Evolutionary conservation across 345 rosid species (phyloP), one percentile per base, ranked within the genome.

Genomic region (Citrus cavaleriei): DNA sequence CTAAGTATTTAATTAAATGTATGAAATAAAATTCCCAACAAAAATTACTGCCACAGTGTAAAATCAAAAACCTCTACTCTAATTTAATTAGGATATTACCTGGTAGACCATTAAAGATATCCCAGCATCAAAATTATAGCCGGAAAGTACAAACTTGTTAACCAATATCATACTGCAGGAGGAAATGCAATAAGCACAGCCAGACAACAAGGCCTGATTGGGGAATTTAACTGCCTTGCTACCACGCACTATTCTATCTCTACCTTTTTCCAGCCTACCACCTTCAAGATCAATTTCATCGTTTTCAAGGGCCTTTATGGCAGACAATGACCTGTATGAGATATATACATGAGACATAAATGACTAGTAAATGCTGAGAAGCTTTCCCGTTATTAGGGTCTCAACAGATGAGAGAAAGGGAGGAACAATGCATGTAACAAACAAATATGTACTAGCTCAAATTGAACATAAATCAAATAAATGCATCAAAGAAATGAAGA

Each of bases 151-250:
- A 85, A 86, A 89, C 81, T 96, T 96, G 90, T 94, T 96, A 55
- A 92, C 95, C 67, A 96, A 88, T 78, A 96, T 96, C 99, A 96
- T 96, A 74, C 98, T 90, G 86, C 99, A 96, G 80, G 99, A 96
- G 46, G 98, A 94, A 75, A 93, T 73, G 88, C 99, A 94, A 77
- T 96, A 96, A 49, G 99, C 97, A 78, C 91, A 86, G 83, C 98
- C 97, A 3, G 98, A 86, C 72, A 93, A 78, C 81, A 96, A 87
- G 76, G 98, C 98, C 84, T 90, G 91, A 72, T 96, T 94, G 81
- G 82, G 89, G 79, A 93, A 66, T 88, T 81, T 89, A 73, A 75
- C 57, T 75, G 82, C 65, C 74, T 72, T 89, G 83, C 69, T 85
- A 74, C 80, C 75, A 58, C 85, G 87, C 75, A 63, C 59, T 32